Evolutionary conservation across 1,139 yeast genomes (phyloP).

Genomic region (Chernovozyma aurita): DNA sequence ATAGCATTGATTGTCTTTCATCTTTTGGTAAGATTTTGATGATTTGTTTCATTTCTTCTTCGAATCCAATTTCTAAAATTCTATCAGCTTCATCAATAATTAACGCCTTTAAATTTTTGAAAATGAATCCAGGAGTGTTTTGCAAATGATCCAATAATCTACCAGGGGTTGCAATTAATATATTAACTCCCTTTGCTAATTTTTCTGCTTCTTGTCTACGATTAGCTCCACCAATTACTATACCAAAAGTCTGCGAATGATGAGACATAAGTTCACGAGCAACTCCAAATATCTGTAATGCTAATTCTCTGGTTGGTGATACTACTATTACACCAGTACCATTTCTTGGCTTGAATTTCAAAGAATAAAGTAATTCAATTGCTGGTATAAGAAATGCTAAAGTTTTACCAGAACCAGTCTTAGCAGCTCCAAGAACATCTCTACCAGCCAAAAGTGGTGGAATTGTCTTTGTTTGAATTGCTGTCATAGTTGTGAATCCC

Average conservation of each 20-base stretch:
- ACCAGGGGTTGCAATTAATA: constrained; percentile 96
- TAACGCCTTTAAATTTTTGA: constrained; percentile 89
- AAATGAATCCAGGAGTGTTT: constrained; percentile 90
- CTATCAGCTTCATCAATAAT: constrained; percentile 97
- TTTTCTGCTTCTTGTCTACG: constrained; percentile 97
- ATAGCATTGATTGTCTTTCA: constrained; percentile 93
- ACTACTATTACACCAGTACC: constrained; percentile 88
- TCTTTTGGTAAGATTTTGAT: constrained; percentile 90
- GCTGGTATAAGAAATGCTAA: constrained; percentile 94
- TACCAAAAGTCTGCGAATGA: constrained; percentile 92
- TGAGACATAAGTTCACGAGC: constrained; percentile 89
- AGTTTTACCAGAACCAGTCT: constrained; percentile 97
- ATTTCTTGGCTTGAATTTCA: constrained; percentile 87
- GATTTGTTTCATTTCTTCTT: constrained; percentile 97
- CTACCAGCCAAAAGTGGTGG: constrained; percentile 94
- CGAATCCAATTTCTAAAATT: constrained; percentile 94
- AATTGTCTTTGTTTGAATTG: constrained; percentile 89
- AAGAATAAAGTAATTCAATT: constrained; percentile 80
- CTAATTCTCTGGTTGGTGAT: constrained; percentile 88
- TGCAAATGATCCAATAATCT: constrained; percentile 93
- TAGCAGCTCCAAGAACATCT: constrained; percentile 96
- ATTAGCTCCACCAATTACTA: constrained; percentile 97
- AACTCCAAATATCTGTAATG: constrained; percentile 94
- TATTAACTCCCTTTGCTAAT: constrained; percentile 85
- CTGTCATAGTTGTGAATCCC: constrained; percentile 90